These are phyloP conservation scores for Thinopyrum elongatum DNA, from an alignment of 176 grass and related monocot genomes.

Conservation along the genomic window DNA sequence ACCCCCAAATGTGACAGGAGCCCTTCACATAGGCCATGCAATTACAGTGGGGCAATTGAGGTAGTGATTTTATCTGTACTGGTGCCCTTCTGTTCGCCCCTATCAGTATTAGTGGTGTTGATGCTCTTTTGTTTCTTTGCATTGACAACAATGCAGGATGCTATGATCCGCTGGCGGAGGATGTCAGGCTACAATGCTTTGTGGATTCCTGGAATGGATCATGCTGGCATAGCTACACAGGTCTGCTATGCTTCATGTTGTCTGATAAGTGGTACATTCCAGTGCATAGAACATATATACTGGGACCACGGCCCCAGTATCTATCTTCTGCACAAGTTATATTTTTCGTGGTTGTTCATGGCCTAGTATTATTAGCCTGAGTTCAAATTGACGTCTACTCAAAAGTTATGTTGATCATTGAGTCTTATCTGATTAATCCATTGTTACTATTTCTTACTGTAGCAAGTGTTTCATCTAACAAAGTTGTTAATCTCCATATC, in stretches of 20 bases:
- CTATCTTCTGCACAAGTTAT: not conserved
- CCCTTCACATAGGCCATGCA: constrained; percentile 86
- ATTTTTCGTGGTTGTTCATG: not conserved
- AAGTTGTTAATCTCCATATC: constrained; percentile 13
- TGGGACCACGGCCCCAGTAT: not conserved
- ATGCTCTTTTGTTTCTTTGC: constrained; percentile 2
- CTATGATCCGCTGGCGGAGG: constrained; percentile 64
- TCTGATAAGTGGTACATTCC: not conserved
- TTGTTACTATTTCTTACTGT: not conserved
- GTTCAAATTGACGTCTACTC: not conserved
- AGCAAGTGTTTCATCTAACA: constrained; percentile 19
- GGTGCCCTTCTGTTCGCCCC: not conserved
- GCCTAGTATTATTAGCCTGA: constrained; percentile 9
- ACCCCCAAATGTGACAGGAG: constrained; percentile 25
- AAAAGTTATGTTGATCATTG: not conserved
- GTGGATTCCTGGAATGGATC: constrained; percentile 79
- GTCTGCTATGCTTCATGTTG: constrained; percentile 27
- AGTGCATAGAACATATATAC: not conserved
- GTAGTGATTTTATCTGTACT: constrained; percentile 30
- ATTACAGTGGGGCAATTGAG: constrained; percentile 75
- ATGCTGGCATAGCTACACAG: constrained; percentile 81
- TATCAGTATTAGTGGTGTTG: not conserved
- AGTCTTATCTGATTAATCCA: not conserved
- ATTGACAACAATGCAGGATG: constrained; percentile 51
- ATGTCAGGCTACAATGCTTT: constrained; percentile 68